Evolutionary conservation across 2,329 filamentous ascomycete species (phyloP).

Genomic region (Ceratocystis papillata): DNA sequence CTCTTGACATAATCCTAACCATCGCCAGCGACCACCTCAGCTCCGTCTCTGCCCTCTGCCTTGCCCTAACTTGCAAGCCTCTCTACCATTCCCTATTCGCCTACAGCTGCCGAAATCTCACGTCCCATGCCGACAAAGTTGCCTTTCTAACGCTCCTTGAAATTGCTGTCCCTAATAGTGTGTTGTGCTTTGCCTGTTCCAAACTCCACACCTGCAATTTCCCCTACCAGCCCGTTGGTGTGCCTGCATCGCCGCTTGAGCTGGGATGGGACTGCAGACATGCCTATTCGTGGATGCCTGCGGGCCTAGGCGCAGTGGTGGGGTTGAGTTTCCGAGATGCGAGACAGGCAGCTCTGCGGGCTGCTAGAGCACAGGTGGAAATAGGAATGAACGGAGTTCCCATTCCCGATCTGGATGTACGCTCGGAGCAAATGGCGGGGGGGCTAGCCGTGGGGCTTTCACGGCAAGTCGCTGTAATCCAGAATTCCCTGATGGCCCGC

Average conservation of each 20-base stretch:
- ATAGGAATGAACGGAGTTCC: neutral
- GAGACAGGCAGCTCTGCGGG: slow-evolving; percentile 5
- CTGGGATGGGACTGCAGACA: slow-evolving; percentile 21
- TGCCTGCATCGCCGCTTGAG: slow-evolving; percentile 19
- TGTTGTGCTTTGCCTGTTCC: slow-evolving; percentile 19
- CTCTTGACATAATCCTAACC: slow-evolving; percentile 19
- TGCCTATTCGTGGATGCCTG: slow-evolving; percentile 20
- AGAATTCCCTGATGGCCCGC: neutral
- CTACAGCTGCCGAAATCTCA: neutral
- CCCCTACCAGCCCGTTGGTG: slow-evolving; percentile 3
- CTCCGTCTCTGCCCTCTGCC: slow-evolving; percentile 1
- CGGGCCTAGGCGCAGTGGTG: neutral
- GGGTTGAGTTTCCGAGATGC: slow-evolving; percentile 22
- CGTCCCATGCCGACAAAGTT: slow-evolving; percentile 6
- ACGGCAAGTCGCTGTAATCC: neutral
- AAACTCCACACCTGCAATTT: slow-evolving; percentile 12
- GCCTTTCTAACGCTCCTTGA: slow-evolving; percentile 18
- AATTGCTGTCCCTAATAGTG: neutral
- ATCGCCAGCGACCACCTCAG: slow-evolving; percentile 13
- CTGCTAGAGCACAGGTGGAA: neutral
- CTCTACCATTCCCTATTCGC: slow-evolving; percentile 10
- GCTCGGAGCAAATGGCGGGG: too few relatives aligned
- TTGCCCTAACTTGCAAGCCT: slow-evolving; percentile 17
- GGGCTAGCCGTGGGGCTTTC: neutral
- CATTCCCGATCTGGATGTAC: too few relatives aligned